Evolutionary conservation across 345 rosid species (phyloP).

Genomic region (Garcia nutans): DNA sequence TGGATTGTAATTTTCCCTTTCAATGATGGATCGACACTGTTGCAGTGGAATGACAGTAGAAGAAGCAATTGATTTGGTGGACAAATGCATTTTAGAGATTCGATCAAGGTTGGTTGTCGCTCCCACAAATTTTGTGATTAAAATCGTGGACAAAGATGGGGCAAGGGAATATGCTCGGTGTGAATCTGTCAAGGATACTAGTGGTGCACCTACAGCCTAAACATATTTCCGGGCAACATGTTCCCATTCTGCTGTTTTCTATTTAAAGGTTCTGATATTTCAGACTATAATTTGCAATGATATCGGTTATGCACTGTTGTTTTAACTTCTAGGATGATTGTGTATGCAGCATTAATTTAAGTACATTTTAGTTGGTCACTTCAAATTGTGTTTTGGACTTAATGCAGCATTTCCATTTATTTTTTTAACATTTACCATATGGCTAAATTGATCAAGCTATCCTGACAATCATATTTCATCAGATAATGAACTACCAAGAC

Average conservation of each 20-base stretch:
- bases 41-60: conserved; percentile 76
- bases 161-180: conserved; percentile 77
- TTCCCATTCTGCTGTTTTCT: background rate
- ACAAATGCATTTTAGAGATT: conserved; percentile 79
- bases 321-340: background rate
- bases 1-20: conserved; percentile 77
- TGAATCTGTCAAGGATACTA: conserved; percentile 53
- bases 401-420: background rate
- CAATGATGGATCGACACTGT: conserved; percentile 87
- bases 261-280: background rate
- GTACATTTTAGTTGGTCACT: background rate
- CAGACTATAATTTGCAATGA: background rate
- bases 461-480: background rate
- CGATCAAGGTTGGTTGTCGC: conserved; percentile 85
- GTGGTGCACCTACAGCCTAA: background rate
- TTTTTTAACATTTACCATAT: background rate
- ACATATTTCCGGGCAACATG: background rate
- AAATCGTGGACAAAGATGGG: conserved; percentile 82
- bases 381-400: background rate
- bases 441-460: background rate
- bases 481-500: background rate
- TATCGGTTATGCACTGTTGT: background rate
- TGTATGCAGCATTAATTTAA: background rate
- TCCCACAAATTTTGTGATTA: conserved; percentile 82
- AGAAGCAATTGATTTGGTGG: conserved; percentile 72